Evolutionary conservation across 495 filamentous ascomycete genomes (phyloP).

Genomic region (Bacidia gigantensis): DNA sequence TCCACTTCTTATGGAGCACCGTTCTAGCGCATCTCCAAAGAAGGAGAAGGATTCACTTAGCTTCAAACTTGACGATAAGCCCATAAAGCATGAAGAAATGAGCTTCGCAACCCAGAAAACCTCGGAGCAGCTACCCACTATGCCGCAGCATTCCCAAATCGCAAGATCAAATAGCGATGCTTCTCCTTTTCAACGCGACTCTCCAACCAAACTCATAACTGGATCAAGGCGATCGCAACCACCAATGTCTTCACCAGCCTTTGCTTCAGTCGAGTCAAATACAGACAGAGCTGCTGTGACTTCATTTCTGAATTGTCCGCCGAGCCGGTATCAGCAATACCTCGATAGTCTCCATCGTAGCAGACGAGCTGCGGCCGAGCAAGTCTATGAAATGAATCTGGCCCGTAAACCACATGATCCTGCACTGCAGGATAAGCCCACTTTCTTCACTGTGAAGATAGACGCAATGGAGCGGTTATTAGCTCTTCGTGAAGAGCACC

Average conservation of each 20-base stretch:
- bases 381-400: slow-evolving; percentile 7
- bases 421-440: slow-evolving; percentile 9
- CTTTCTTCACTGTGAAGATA: slow-evolving; percentile 15
- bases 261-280: background rate
- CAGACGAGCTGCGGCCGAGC: slow-evolving; percentile 11
- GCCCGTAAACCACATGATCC: slow-evolving; percentile 5
- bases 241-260: background rate
- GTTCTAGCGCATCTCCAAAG: background rate
- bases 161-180: slow-evolving; percentile 13
- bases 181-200: slow-evolving; percentile 25
- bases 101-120: background rate
- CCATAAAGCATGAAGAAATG: slow-evolving; percentile 2
- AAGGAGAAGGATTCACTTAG: background rate
- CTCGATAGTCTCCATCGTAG: slow-evolving; percentile 13
- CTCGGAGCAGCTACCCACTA: background rate
- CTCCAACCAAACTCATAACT: slow-evolving; percentile 19
- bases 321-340: slow-evolving; percentile 12
- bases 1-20: background rate
- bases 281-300: slow-evolving; percentile 18
- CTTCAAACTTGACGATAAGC: slow-evolving; percentile 16
- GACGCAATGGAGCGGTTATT: slow-evolving; percentile 15
- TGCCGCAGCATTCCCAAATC: slow-evolving; percentile 10
- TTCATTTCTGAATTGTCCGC: slow-evolving; percentile 18
- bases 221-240: background rate
- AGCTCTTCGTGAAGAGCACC: slow-evolving; percentile 12